phyloP scores from a whole-genome alignment of 2,329 filamentous ascomycete genomes.

The Onygenales sp. region DNA sequence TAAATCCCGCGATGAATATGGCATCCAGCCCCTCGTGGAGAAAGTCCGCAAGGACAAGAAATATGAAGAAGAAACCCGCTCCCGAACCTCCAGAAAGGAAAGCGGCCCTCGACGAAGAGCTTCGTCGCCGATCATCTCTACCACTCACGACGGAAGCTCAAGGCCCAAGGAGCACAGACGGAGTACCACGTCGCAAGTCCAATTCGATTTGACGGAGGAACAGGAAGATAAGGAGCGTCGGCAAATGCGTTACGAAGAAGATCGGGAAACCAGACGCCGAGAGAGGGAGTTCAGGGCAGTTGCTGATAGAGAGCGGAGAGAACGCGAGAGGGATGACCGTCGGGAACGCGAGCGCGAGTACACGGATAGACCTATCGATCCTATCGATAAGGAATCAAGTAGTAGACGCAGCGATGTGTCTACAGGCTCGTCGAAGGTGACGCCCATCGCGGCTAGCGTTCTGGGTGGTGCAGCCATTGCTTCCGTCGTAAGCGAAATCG shows the following conservation, averaged over 20 bases:
- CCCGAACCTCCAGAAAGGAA: not conserved
- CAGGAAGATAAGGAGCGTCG: slow-evolving; percentile 41
- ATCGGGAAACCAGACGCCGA: slow-evolving; percentile 8
- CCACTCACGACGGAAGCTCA: slow-evolving; percentile 16
- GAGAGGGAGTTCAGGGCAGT: slow-evolving; percentile 3
- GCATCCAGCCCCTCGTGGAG: not conserved
- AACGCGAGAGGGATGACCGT: not conserved
- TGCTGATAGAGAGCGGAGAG: slow-evolving; percentile 1
- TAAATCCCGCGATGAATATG: not conserved
- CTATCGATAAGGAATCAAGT: slow-evolving; percentile 14
- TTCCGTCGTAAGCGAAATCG: slow-evolving; percentile 30
- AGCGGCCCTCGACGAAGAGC: slow-evolving; percentile 32
- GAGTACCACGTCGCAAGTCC: slow-evolving; percentile 35
- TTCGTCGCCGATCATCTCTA: slow-evolving; percentile 36
- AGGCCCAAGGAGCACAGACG: slow-evolving; percentile 20
- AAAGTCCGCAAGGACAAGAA: not conserved
- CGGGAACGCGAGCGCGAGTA: not conserved
- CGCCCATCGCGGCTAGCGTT: slow-evolving; percentile 40
- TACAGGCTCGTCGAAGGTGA: slow-evolving; percentile 21
- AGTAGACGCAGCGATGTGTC: slow-evolving; percentile 12
- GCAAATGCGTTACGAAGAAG: slow-evolving; percentile 12
- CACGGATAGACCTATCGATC: slow-evolving; percentile 5
- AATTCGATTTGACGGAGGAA: slow-evolving; percentile 49
- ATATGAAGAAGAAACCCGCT: slow-evolving; percentile 3
- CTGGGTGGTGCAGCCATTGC: slow-evolving; percentile 39